Conservation (phyloP, 1,284 basidiomycete genomes). For the Apiotrichum mycotoxinovorans region DNA sequence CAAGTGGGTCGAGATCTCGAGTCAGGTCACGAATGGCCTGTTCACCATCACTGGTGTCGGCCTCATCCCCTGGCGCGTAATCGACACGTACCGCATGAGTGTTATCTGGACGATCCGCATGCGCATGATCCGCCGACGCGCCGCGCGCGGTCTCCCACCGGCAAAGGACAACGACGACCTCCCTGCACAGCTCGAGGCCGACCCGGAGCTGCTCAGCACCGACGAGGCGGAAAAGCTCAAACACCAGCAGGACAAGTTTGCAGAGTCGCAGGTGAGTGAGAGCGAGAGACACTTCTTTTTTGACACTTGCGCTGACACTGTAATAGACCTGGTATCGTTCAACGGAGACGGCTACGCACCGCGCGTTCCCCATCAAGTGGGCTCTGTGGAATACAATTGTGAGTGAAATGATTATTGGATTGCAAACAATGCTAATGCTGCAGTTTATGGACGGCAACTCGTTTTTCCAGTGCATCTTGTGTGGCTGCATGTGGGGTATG, state of each 20-base stretch:
- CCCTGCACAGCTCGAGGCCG: constrained; percentile 50
- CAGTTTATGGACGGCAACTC: constrained; percentile 72
- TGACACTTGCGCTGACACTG: neutral
- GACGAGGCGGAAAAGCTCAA: constrained; percentile 65
- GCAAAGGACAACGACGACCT: constrained; percentile 70
- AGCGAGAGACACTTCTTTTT: neutral
- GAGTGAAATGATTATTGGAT: constrained; percentile 15
- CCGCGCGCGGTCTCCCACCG: constrained; percentile 61
- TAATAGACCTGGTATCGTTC: constrained; percentile 76
- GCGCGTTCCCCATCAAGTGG: constrained; percentile 73
- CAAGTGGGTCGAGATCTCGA: constrained; percentile 59
- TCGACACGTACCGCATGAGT: constrained; percentile 72
- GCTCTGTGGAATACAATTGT: constrained; percentile 49
- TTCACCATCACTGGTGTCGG: constrained; percentile 69
- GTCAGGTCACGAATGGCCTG: constrained; percentile 72
- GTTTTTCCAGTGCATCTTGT: constrained; percentile 70
- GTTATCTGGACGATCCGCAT: constrained; percentile 72
- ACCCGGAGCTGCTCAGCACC: constrained; percentile 64
- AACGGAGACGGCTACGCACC: constrained; percentile 79
- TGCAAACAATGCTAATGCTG: neutral
- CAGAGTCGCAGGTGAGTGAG: constrained; percentile 36
- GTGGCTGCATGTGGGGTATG: constrained; percentile 78
- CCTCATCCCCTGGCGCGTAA: constrained; percentile 64
- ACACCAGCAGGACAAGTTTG: constrained; percentile 54
- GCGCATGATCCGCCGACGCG: constrained; percentile 58